Percentiles rank a stretch among this genome's conserved stretches.
These are phyloP conservation scores for Chrysoporthe puriensis DNA, from an alignment of 2,329 filamentous ascomycete species.

Conservation along the genomic window DNA sequence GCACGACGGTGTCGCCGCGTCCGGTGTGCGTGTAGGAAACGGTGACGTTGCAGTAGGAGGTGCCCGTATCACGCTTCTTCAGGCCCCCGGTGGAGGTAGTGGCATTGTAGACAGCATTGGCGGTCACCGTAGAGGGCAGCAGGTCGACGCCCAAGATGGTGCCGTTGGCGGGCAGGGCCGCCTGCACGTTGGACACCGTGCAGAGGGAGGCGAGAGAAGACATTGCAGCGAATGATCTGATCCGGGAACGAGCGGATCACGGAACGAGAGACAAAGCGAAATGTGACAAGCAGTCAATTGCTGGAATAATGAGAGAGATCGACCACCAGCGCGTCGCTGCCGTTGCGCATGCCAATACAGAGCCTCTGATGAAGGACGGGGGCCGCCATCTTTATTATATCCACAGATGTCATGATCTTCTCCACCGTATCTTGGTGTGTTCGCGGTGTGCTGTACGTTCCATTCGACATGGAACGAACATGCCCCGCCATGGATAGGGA, in stretches of 20 bases:
- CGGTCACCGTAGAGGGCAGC: conserved; percentile 46
- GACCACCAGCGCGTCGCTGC: background rate
- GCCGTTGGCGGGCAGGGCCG: conserved; percentile 46
- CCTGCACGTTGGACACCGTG: conserved; percentile 46
- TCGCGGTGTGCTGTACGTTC: background rate
- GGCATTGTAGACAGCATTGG: conserved; percentile 43
- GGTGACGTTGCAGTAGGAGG: conserved; percentile 42
- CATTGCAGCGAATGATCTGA: conserved; percentile 9
- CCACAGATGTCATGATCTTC: background rate
- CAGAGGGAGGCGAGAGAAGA: conserved; percentile 45
- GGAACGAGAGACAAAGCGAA: background rate
- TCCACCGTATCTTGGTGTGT: background rate
- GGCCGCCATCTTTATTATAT: background rate
- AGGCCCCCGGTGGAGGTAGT: conserved; percentile 31
- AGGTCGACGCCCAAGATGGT: conserved; percentile 46
- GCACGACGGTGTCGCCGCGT: conserved; percentile 37
- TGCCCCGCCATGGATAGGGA: background rate
- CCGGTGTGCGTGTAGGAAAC: conserved; percentile 41
- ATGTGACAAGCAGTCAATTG: background rate
- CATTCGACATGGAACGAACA: background rate
- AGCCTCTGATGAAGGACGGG: background rate
- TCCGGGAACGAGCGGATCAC: background rate
- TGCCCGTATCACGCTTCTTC: conserved; percentile 31
- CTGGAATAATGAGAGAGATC: background rate
- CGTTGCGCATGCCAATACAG: background rate